Evolutionary conservation across 768 basidiomycete species (phyloP), one percentile per base, ranked within the genome.

Genomic region (Lactarius psammicola): DNA sequence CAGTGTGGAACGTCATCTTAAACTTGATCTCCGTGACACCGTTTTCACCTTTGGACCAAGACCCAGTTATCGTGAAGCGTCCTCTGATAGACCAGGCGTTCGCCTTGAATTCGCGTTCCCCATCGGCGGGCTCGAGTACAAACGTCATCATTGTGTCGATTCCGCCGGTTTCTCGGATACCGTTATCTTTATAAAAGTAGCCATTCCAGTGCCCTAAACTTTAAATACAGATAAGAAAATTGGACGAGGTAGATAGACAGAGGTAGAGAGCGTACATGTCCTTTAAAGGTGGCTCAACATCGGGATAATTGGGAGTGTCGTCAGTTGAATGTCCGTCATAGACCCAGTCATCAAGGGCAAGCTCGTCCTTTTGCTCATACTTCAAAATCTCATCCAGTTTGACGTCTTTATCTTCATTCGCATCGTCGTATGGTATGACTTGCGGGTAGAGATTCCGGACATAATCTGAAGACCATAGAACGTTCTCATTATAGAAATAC

Each of bases 151-250:
- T 68, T 0, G 63, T n/a, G 31, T 60, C 30, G 11, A 5, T 1
- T 10, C 56, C 36, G 6, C 9, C 2, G 34, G 20, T 13, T 31
- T 63, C 36, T 13, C 49, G 42, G 58, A 1, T n/a, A 4, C 64
- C 64, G 3, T 51, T 44, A 1, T 4, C 4, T 17, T 60, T 59
- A 15, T 65, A 65, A 23, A 28, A 65, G 23, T 68, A 61, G n/a
- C 67, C 67, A 42, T 60, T 54, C 67, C 67, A 68, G 44, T 61
- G 59, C 8, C 67, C 67, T 53, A 68, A 40, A 56, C 67, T 68
- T 23, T 4, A 20, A 7, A n/a, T 6, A 28, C 9, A 18, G 38
- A 34, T 67, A 13, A 38, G n/a, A 46, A 23, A 34, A 26, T 36
- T 17, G n/a, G 7, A 31, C 3, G 13, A 23, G 7, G 11, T 15